Evolutionary conservation across 257 asterid species (phyloP), one percentile per base, ranked within the genome.

Genomic region (Plantago elongata): DNA sequence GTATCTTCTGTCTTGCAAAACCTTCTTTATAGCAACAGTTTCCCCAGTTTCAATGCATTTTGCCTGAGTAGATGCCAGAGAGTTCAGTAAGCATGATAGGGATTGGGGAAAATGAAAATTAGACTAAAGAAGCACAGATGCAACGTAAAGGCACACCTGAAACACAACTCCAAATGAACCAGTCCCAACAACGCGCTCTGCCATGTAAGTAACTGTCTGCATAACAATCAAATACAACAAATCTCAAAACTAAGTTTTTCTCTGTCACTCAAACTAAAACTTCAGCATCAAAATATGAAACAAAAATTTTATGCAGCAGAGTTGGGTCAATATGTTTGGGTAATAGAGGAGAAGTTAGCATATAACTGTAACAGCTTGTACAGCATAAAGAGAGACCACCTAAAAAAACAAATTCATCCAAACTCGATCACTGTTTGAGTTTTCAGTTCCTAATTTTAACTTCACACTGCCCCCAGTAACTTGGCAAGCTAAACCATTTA

Each of bases 11-110:
- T 91, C 98, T 79, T 89, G 97, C 83, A 89, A 72, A 68, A 89
- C 95, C 87, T 89, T 89, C 85, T 89, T 89, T 55, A 89, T 91
- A 61, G 98, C 98, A 73, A 91, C 95, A 13, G 94, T 85, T 73
- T 91, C 98, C 45, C 96, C 94, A 57, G 96, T 91, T 88, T 91
- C 98, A 62, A 91, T 76, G 78, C 94, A 88, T 70, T 91, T 91
- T 64, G 98, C 98, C 98, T 91, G 51, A 51, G 76, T 38, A 54
- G 69, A 61, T 12, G 11, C 47, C 45, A 60, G 46, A 65, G 51
- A 29, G 46, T 44, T 54, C 58, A 57, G 45, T 60, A 49, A 65
- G 57, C 42, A 34, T 66, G 7, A 9, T 13, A 12, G 47, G 7
- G 69, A 29, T 5, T 13, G 9, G 47, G 3, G 69, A 29, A 48